A percentile compares a stretch with the other conserved stretches of the same genome.
These are phyloP conservation scores for Adansonia madagascariensis DNA, from an alignment of 441 rosid species.

Conservation along the genomic window DNA sequence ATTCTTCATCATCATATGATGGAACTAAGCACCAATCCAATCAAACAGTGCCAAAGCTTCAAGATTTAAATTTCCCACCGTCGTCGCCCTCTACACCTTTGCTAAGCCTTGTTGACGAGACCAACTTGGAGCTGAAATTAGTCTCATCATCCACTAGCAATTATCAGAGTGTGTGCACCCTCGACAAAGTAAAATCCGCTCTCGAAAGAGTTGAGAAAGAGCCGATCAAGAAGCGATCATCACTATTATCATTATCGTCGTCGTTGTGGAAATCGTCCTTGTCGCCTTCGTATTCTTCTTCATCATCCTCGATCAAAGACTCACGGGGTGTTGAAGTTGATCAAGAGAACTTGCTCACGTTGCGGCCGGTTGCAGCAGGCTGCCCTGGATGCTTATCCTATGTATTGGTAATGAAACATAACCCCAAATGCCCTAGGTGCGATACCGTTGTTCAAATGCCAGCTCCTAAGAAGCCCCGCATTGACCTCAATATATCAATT, in stretches of 20 bases:
- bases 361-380: constrained; percentile 61
- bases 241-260: neutral
- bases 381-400: constrained; percentile 82
- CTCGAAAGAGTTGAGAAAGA: constrained; percentile 65
- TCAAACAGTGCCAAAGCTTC: constrained; percentile 51
- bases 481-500: constrained; percentile 83
- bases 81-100: constrained; percentile 43
- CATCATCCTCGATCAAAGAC: constrained; percentile 44
- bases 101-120: constrained; percentile 59
- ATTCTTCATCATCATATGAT: constrained; percentile 43
- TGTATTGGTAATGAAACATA: constrained; percentile 58
- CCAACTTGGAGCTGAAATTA: constrained; percentile 61
- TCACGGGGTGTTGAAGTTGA: constrained; percentile 34
- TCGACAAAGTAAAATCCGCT: constrained; percentile 78
- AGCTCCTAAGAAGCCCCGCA: constrained; percentile 60
- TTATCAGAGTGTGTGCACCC: constrained; percentile 83
- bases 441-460: constrained; percentile 61
- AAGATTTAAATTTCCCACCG: constrained; percentile 74
- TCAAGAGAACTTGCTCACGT: constrained; percentile 30
- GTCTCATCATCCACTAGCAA: constrained; percentile 40
- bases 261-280: constrained; percentile 32
- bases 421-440: constrained; percentile 85
- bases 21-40: constrained; percentile 35
- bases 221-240: constrained; percentile 46
- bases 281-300: constrained; percentile 46